phyloP scores from a whole-genome alignment of 805 yeast species.

The Starmerella kuoi region DNA sequence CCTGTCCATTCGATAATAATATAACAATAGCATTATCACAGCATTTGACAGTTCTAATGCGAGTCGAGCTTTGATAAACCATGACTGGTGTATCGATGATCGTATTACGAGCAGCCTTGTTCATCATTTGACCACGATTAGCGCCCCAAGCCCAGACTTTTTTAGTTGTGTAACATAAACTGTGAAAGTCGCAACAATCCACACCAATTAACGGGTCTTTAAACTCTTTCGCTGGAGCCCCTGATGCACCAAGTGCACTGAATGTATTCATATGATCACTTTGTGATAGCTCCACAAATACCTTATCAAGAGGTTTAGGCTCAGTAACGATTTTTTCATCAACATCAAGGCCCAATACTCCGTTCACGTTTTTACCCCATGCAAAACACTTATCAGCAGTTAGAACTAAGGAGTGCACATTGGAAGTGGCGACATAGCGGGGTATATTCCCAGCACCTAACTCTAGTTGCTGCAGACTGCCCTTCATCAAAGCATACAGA shows the following conservation, averaged over 20 bases:
- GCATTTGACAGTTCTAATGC: conserved; percentile 15
- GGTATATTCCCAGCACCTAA: conserved; percentile 4
- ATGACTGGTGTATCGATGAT: conserved; percentile 13
- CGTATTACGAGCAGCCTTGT: conserved; percentile 6
- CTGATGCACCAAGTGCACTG: conserved; percentile 13
- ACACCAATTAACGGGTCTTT: conserved; percentile 15
- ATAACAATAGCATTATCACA: conserved; percentile 17
- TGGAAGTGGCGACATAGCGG: conserved; percentile 12
- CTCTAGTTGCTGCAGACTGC: neutral
- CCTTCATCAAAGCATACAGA: conserved; percentile 1
- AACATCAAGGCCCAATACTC: conserved; percentile 19
- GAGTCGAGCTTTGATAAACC: conserved; percentile 3
- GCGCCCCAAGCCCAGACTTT: conserved; percentile 23
- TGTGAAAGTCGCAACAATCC: conserved; percentile 15
- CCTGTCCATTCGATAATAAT: conserved; percentile 12
- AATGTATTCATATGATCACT: conserved; percentile 12
- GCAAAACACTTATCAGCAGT: conserved; percentile 19
- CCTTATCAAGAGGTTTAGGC: conserved; percentile 15
- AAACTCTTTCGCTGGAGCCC: neutral
- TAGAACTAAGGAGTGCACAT: conserved; percentile 16
- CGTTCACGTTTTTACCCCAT: conserved; percentile 22
- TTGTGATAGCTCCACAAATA: conserved; percentile 8
- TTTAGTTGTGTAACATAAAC: conserved; percentile 8
- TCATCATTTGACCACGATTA: conserved; percentile 22
- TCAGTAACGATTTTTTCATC: conserved; percentile 10